These are phyloP conservation scores for Verticillium alfalfae DNA, from an alignment of 2,329 filamentous ascomycete species.

Conservation along the genomic window DNA sequence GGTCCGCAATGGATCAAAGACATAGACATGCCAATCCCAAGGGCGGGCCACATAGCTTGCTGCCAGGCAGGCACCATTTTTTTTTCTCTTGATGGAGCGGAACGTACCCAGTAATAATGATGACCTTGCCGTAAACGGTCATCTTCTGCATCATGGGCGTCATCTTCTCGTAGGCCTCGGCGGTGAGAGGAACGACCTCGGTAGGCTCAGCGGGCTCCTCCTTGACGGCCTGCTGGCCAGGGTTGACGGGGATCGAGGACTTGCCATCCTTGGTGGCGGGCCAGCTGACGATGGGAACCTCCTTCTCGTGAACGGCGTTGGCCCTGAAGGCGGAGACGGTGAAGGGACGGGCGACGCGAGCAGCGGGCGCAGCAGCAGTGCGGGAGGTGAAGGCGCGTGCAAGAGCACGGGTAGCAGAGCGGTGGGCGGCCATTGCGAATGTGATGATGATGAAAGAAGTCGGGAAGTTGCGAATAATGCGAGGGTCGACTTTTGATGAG, in stretches of 20 bases:
- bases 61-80: constrained; percentile 13
- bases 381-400: constrained; percentile 19
- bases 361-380: constrained; percentile 16
- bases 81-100: constrained; percentile 27
- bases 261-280: constrained; percentile 46
- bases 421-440: constrained; percentile 6
- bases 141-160: constrained; percentile 64
- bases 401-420: constrained; percentile 9
- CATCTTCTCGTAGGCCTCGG: constrained; percentile 44
- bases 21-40: background rate
- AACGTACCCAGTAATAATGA: constrained; percentile 58
- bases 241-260: constrained; percentile 46
- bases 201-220: constrained; percentile 33
- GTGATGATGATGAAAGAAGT: background rate
- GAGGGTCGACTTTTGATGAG: background rate
- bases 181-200: constrained; percentile 44
- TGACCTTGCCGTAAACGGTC: constrained; percentile 64
- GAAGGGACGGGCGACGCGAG: constrained; percentile 25
- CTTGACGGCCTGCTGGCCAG: background rate
- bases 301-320: constrained; percentile 47
- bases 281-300: constrained; percentile 52
- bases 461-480: background rate
- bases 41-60: background rate
- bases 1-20: constrained; percentile 3
- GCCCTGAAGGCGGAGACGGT: constrained; percentile 26